Conservation (phyloP, 2,329 filamentous ascomycete genomes). For the Botryotinia calthae region DNA sequence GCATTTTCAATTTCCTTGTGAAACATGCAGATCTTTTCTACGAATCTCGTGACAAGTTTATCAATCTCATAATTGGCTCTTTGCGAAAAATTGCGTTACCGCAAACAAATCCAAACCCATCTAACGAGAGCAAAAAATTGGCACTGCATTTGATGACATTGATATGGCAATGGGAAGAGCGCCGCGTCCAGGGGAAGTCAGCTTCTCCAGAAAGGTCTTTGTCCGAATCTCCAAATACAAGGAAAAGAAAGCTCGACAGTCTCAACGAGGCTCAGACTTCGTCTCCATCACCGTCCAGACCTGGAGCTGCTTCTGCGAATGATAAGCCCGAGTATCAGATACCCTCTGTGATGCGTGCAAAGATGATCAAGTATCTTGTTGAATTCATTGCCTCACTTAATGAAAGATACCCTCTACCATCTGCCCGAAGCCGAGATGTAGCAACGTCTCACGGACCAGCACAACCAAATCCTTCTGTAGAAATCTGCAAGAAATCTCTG, state of each 20-base stretch:
- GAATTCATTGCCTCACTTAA: constrained; percentile 90
- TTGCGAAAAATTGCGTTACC: constrained; percentile 83
- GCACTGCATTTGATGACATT: constrained; percentile 87
- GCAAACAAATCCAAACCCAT: constrained; percentile 73
- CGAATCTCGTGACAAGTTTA: constrained; percentile 88
- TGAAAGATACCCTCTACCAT: constrained; percentile 78
- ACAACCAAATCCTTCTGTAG: constrained; percentile 58
- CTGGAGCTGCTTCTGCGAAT: constrained; percentile 39
- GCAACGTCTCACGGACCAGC: constrained; percentile 45
- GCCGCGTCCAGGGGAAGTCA: constrained; percentile 63
- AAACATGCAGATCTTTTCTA: constrained; percentile 92
- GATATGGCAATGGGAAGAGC: constrained; percentile 90
- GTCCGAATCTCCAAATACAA: constrained; percentile 69
- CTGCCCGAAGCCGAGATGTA: constrained; percentile 61
- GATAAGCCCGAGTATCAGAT: constrained; percentile 68
- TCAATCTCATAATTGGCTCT: constrained; percentile 82
- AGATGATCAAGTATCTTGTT: constrained; percentile 91
- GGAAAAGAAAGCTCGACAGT: constrained; percentile 71
- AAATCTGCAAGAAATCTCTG: constrained; percentile 84
- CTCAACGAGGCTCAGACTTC: constrained; percentile 49
- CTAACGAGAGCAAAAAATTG: constrained; percentile 87
- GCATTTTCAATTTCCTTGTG: constrained; percentile 95
- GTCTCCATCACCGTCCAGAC: constrained; percentile 54
- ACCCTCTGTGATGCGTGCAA: constrained; percentile 63
- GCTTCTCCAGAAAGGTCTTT: constrained; percentile 43